Evolutionary conservation across 768 basidiomycete genomes (phyloP), one percentile per base, ranked within the genome.

Genomic region (Leccinum barrowsii): DNA sequence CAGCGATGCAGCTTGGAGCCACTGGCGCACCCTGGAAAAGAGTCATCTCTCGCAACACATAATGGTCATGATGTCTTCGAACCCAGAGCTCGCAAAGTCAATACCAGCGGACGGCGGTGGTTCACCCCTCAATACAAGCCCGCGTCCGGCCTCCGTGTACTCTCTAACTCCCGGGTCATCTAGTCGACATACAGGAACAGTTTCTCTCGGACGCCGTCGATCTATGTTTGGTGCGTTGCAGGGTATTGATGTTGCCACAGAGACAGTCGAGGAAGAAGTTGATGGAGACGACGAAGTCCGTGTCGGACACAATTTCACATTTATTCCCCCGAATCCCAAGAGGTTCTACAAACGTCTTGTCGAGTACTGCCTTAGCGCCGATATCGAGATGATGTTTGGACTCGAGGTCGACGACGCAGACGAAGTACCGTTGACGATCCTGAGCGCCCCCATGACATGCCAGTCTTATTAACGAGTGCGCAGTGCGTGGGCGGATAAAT

Each of bases 351-450:
- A 85, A 62, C 84, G 90, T 11, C 80, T 98, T 15, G 80, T 97
- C 28, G 87, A 92, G 69, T 78, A 83, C 55, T 94, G 94, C 68
- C 83, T 99, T 49, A 79, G 86, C 24, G 80, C 82, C 26, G 97
- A 99, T 70, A 77, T 98, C 58, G 92, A 93, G 67, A 83, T 86
- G 37, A 93, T 99, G 90, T 80, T 89, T 51, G 89, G 89, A 49
- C 89, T 91, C 5, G 89, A 90, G 57, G 87, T 98, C 19, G 89
- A 93, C 49, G 92, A 94, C 64, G 90, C 92, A 64, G 92, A 98
- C 63, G 94, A 98, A 75, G 96, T 99, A 15, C 92, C 94, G 0
- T 77, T 98, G 37, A 92, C 92, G 7, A 98, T 99, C 57, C 74
- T 99, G 17, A 92, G 92, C 4, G 69, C 82, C 1, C 70, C 81